phyloP scores from a whole-genome alignment of 2,329 filamentous ascomycete genomes.

The Pestalotiopsis fici region DNA sequence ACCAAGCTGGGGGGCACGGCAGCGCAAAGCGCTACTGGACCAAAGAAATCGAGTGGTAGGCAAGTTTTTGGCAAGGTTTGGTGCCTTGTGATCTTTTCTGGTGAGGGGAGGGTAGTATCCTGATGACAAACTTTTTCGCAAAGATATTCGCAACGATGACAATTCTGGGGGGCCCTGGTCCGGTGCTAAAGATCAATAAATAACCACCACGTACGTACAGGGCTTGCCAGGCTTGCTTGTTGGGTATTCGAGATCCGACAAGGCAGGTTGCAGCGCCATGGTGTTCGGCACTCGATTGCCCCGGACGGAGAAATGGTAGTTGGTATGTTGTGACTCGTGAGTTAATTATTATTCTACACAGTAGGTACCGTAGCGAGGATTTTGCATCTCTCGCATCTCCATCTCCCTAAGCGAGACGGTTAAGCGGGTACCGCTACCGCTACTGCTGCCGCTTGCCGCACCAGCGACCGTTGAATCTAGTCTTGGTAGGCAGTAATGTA shows the following conservation, averaged over 20 bases:
- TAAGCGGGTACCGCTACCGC: background rate
- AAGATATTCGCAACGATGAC: background rate
- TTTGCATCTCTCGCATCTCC: background rate
- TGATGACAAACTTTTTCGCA: background rate
- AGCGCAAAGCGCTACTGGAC: background rate
- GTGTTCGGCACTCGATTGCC: background rate
- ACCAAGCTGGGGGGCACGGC: background rate
- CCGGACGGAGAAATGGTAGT: background rate
- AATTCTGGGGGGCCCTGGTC: background rate
- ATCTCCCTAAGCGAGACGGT: background rate
- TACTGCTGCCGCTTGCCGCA: background rate
- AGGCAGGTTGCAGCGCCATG: background rate
- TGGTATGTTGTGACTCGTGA: background rate
- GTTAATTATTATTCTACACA: no score
- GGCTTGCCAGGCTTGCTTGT: background rate
- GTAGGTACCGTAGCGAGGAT: background rate
- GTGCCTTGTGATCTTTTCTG: background rate
- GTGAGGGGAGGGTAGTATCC: background rate
- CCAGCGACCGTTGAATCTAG: background rate
- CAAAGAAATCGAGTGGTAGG: background rate
- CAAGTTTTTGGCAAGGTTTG: background rate
- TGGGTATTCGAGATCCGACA: background rate
- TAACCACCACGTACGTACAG: background rate
- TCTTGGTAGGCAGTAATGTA: no score
- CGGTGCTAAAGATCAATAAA: background rate